Evolutionary conservation across 2,329 filamentous ascomycete genomes (phyloP).

Genomic region (Venturia asperata): DNA sequence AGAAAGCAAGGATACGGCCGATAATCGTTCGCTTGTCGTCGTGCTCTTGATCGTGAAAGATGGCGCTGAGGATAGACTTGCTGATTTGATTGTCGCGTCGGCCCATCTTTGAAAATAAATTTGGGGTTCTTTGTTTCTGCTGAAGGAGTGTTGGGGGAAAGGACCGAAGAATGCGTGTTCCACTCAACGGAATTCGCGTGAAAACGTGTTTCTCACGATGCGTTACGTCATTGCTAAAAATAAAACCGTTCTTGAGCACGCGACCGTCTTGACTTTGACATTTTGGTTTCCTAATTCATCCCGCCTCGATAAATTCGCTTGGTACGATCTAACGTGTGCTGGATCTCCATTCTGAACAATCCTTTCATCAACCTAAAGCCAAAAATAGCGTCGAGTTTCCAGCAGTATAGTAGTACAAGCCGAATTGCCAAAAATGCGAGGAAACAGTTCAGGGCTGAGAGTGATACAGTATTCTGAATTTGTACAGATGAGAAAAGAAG

Average conservation of each 20-base stretch:
- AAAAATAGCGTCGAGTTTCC: no score
- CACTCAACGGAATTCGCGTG: no score
- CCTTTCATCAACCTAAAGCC: no score
- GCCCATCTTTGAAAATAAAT: conserved; percentile 12
- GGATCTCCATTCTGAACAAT: no score
- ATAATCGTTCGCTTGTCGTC: conserved; percentile 31
- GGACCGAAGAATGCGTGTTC: not conserved
- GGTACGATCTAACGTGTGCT: no score
- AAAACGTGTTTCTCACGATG: not conserved
- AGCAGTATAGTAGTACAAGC: no score
- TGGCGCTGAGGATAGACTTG: conserved; percentile 36
- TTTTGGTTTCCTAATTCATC: no score
- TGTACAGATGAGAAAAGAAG: no score
- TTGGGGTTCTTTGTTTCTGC: not conserved
- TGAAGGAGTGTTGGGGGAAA: not conserved
- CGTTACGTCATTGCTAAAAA: not conserved
- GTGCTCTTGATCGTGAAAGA: conserved; percentile 27
- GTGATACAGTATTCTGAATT: no score
- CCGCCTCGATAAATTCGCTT: no score
- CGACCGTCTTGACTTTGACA: not conserved
- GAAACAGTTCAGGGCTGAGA: no score
- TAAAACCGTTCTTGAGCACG: not conserved
- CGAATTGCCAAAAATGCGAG: no score
- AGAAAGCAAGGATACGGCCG: conserved; percentile 45
- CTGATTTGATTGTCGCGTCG: conserved; percentile 32